Conservation (phyloP, 2,329 filamentous ascomycete genomes). For the Westerdykella aurantiaca region DNA sequence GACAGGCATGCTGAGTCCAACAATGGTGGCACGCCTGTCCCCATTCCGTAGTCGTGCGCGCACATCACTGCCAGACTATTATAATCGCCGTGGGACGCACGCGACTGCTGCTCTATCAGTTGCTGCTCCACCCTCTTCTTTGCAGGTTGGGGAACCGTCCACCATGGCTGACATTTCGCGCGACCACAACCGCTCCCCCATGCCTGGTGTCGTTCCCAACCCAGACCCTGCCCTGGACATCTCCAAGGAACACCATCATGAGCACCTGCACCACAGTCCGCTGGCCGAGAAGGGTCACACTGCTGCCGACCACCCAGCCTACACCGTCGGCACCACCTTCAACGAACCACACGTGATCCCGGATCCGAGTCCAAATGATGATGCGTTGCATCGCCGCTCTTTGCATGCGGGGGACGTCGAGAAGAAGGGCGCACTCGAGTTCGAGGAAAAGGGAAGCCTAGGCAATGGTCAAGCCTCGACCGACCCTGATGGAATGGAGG, state of each 20-base stretch:
- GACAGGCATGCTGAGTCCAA: neutral
- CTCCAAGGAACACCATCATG: slow-evolving; percentile 34
- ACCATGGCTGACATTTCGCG: slow-evolving; percentile 29
- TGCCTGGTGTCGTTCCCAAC: slow-evolving; percentile 30
- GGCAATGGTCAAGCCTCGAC: slow-evolving; percentile 26
- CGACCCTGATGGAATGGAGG: slow-evolving; percentile 12
- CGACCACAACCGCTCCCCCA: slow-evolving; percentile 32
- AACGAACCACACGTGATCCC: slow-evolving; percentile 29
- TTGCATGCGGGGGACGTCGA: slow-evolving; percentile 21
- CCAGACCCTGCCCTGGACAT: slow-evolving; percentile 36
- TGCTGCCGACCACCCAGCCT: slow-evolving; percentile 25
- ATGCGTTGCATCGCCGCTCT: slow-evolving; percentile 33
- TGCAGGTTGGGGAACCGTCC: slow-evolving; percentile 6
- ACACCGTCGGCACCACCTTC: slow-evolving; percentile 33
- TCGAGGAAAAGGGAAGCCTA: slow-evolving; percentile 41
- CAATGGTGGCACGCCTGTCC: neutral
- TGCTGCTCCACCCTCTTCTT: neutral
- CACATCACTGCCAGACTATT: neutral
- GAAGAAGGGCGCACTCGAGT: slow-evolving; percentile 30
- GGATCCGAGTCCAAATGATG: slow-evolving; percentile 35
- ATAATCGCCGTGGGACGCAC: neutral
- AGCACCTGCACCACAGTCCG: slow-evolving; percentile 35
- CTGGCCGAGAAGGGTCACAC: slow-evolving; percentile 20
- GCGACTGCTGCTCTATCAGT: neutral
- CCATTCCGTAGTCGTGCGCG: neutral